phyloP scores from a whole-genome alignment of 1,139 yeast genomes.

The Kurtzmaniella natalensis region DNA sequence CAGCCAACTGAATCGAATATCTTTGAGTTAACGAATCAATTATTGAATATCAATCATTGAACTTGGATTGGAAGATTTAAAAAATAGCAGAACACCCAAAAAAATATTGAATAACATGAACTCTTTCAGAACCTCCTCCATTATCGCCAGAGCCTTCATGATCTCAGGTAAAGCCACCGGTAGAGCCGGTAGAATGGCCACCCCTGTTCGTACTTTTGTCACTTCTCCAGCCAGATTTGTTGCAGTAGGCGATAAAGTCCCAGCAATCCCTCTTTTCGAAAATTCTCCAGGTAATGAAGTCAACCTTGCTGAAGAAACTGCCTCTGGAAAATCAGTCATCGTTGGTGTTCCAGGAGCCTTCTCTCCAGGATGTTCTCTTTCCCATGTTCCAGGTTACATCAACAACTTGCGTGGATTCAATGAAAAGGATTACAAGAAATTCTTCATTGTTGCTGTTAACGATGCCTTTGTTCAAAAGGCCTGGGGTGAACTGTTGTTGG shows the following conservation, averaged over 20 bases:
- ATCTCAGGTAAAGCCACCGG: slow-evolving; percentile 9
- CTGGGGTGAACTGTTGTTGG: slow-evolving; percentile 53
- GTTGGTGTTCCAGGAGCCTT: slow-evolving; percentile 92
- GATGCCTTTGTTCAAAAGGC: slow-evolving; percentile 84
- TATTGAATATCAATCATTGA: too few species aligned
- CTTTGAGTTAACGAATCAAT: too few species aligned
- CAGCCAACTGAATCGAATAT: too few species aligned
- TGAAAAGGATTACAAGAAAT: slow-evolving; percentile 56
- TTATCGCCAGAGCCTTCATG: slow-evolving; percentile 6
- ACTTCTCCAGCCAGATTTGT: slow-evolving; percentile 28
- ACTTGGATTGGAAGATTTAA: too few species aligned
- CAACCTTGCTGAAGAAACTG: slow-evolving; percentile 54
- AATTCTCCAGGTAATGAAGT: slow-evolving; percentile 67
- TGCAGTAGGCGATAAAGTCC: slow-evolving; percentile 54
- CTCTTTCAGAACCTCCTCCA: too few species aligned
- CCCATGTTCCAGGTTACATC: slow-evolving; percentile 78
- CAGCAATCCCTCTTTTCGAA: slow-evolving; percentile 52
- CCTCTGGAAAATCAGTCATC: slow-evolving; percentile 52
- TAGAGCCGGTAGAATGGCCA: too few species aligned
- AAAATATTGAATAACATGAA: too few species aligned
- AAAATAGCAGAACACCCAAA: too few species aligned
- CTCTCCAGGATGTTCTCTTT: slow-evolving; percentile 77
- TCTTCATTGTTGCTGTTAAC: slow-evolving; percentile 74
- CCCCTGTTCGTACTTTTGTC: slow-evolving; percentile 24
- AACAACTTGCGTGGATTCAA: slow-evolving; percentile 46